Conservation (phyloP, 1,284 basidiomycete species). For the Tilletia setariae region DNA sequence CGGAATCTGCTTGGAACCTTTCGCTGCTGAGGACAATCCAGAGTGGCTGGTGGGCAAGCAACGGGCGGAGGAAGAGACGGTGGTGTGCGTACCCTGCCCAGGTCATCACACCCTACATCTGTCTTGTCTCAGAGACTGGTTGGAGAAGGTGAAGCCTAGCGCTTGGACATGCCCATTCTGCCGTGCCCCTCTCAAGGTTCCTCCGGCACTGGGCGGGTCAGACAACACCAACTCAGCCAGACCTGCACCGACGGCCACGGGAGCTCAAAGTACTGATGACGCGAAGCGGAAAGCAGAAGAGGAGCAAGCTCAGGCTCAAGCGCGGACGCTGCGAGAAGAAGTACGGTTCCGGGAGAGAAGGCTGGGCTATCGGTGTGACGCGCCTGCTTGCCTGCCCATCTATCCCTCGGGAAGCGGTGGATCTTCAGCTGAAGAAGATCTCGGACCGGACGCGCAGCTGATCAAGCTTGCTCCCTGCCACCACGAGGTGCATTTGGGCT, state of each 20-base stretch:
- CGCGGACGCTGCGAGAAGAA: constrained; percentile 37
- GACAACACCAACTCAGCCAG: not conserved
- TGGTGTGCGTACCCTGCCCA: constrained; percentile 46
- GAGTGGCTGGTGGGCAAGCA: constrained; percentile 40
- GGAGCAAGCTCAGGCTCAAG: not conserved
- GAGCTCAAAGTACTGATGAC: not conserved
- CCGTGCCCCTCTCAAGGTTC: constrained; percentile 27
- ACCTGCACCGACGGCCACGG: not conserved
- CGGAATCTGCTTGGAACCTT: constrained; percentile 46
- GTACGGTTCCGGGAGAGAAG: constrained; percentile 36
- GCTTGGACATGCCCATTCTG: constrained; percentile 52
- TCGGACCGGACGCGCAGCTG: constrained; percentile 22
- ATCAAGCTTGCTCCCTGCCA: constrained; percentile 41
- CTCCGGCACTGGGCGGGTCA: not conserved
- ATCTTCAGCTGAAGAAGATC: not conserved
- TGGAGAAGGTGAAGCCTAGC: constrained; percentile 36
- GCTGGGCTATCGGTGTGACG: constrained; percentile 45
- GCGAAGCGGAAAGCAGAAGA: not conserved
- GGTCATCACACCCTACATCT: constrained; percentile 49
- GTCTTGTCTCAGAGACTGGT: constrained; percentile 43
- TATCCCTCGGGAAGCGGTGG: constrained; percentile 23
- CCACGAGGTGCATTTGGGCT: constrained; percentile 48
- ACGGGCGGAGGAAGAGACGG: constrained; percentile 34
- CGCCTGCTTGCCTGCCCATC: constrained; percentile 40
- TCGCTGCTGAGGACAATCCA: constrained; percentile 41